These are phyloP conservation scores for Trichoderma sp. DNA, from an alignment of 2,329 filamentous ascomycete species.

Conservation along the genomic window DNA sequence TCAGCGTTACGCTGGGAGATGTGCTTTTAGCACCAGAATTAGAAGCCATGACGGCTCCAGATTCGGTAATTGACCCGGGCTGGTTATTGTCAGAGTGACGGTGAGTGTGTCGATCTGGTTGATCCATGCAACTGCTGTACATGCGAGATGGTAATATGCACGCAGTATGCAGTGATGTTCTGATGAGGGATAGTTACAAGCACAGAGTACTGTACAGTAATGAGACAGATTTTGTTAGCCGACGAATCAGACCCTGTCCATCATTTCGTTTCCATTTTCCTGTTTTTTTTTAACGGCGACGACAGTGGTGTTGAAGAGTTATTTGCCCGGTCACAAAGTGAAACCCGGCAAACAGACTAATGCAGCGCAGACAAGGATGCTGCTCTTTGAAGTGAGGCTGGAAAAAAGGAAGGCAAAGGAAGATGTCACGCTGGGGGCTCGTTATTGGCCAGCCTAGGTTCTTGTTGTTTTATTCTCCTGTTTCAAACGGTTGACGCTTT, in stretches of 20 bases:
- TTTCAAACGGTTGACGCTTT: not conserved
- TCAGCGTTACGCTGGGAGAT: not conserved
- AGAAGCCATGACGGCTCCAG: not conserved
- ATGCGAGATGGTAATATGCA: not conserved
- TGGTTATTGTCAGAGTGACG: not conserved
- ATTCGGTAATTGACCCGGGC: not conserved
- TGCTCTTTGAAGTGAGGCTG: not conserved
- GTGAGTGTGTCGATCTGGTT: not conserved
- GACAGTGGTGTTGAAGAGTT: not conserved
- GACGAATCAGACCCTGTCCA: not conserved
- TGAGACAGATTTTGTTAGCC: not conserved
- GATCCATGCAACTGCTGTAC: not conserved
- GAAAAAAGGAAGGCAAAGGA: not conserved
- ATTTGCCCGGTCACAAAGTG: not conserved
- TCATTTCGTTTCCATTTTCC: not conserved
- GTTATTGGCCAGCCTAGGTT: not conserved
- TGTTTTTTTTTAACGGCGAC: not conserved
- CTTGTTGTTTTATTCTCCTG: not conserved
- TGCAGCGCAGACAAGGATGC: not conserved
- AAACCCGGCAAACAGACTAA: not conserved
- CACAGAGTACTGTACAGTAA: not conserved
- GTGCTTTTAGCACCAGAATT: not conserved
- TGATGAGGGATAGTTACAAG: not conserved
- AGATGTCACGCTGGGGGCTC: not conserved
- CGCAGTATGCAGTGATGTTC: not conserved